These are phyloP conservation scores for Acacia concinna DNA, from an alignment of 331 rosid species.

Conservation along the genomic window DNA sequence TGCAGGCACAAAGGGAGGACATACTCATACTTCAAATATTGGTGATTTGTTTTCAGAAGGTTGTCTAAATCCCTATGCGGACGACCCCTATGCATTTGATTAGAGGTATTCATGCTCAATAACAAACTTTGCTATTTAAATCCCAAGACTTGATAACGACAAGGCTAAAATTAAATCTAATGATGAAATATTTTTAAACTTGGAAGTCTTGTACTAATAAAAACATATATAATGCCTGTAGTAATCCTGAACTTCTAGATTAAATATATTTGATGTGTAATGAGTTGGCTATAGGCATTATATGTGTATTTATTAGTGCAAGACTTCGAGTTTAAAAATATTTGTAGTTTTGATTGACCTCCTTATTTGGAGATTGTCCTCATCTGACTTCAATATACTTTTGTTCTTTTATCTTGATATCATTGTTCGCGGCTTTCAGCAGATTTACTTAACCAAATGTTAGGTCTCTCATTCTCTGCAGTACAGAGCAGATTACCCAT, in stretches of 20 bases:
- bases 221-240: background rate
- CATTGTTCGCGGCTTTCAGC: background rate
- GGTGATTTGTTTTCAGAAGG: constrained; percentile 94
- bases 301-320: too few relatives aligned
- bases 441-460: background rate
- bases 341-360: background rate
- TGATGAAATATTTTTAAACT: background rate
- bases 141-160: background rate
- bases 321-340: background rate
- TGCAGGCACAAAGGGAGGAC: constrained; percentile 51
- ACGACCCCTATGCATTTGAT: constrained; percentile 93
- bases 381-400: background rate
- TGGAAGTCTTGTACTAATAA: background rate
- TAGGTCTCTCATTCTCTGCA: background rate
- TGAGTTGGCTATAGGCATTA: background rate
- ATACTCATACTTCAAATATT: constrained; percentile 59
- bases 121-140: background rate
- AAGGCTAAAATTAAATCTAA: background rate
- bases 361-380: background rate
- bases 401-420: background rate
- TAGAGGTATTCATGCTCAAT: constrained; percentile 59
- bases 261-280: background rate
- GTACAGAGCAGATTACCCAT: background rate
- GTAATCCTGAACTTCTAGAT: background rate
- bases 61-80: constrained; percentile 86